Conservation (phyloP, 768 basidiomycete species). For the Suillus hirtellus region DNA sequence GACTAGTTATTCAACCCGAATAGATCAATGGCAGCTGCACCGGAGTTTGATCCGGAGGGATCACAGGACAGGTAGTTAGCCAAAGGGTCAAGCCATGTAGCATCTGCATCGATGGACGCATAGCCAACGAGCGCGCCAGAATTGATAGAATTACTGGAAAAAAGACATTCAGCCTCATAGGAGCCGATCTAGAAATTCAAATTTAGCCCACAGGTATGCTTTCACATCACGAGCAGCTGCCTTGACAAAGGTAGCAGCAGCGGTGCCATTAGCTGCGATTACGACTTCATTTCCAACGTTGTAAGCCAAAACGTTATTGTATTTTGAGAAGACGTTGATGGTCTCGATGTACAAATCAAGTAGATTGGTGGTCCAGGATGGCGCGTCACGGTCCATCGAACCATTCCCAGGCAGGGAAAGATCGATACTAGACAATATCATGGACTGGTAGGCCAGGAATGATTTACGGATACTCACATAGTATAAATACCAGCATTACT, state of each 20-base stretch:
- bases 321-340: slow-evolving; percentile 78
- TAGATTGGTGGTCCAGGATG: slow-evolving; percentile 82
- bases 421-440: slow-evolving; percentile 62
- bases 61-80: slow-evolving; percentile 85
- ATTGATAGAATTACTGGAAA: slow-evolving; percentile 56
- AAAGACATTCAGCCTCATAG: neutral
- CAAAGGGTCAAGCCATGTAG: slow-evolving; percentile 60
- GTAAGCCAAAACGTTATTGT: slow-evolving; percentile 86
- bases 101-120: slow-evolving; percentile 75
- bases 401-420: slow-evolving; percentile 84
- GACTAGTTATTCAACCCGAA: slow-evolving; percentile 89
- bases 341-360: slow-evolving; percentile 76
- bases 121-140: slow-evolving; percentile 78
- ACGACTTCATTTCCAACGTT: slow-evolving; percentile 90
- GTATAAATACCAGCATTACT: slow-evolving; percentile 83
- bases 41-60: slow-evolving; percentile 49
- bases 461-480: slow-evolving; percentile 54
- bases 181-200: neutral
- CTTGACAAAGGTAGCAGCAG: slow-evolving; percentile 78
- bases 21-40: slow-evolving; percentile 70
- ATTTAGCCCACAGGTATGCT: slow-evolving; percentile 70
- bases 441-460: slow-evolving; percentile 9
- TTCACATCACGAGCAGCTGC: slow-evolving; percentile 89
- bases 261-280: slow-evolving; percentile 51
- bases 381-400: slow-evolving; percentile 71